Evolutionary conservation across 768 basidiomycete species (phyloP).

Genomic region (Vararia minispora): DNA sequence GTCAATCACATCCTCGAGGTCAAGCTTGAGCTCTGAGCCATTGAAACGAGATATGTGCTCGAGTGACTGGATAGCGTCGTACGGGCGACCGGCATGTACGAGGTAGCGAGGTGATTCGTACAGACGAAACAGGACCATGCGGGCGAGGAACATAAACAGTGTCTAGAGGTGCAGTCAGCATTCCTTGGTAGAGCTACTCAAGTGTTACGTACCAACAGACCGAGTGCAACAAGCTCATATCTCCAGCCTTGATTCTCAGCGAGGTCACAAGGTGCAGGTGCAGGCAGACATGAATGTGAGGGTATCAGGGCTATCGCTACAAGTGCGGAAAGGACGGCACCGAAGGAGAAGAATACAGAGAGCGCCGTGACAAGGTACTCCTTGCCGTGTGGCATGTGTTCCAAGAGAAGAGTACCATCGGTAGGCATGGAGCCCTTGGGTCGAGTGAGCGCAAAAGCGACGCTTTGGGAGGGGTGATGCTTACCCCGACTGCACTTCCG

Average conservation of each 20-base stretch:
- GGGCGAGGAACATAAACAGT: conserved; percentile 72
- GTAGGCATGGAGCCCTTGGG: conserved; percentile 89
- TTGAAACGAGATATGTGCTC: conserved; percentile 83
- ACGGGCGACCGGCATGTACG: conserved; percentile 75
- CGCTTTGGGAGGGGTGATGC: conserved; percentile 18
- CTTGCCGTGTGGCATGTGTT: conserved; percentile 88
- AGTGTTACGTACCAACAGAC: conserved; percentile 58
- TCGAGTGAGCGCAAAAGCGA: neutral
- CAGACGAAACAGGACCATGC: conserved; percentile 82
- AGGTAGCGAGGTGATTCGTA: conserved; percentile 94
- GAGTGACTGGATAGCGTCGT: conserved; percentile 76
- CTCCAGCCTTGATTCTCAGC: conserved; percentile 84
- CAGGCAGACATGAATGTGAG: conserved; percentile 48
- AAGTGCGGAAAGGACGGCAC: conserved; percentile 76
- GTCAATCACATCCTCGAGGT: conserved; percentile 60
- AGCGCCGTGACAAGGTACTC: conserved; percentile 87
- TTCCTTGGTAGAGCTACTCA: neutral
- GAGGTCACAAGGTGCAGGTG: conserved; percentile 47
- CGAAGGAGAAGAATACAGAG: conserved; percentile 93
- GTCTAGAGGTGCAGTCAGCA: conserved; percentile 40
- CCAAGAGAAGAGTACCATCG: conserved; percentile 84
- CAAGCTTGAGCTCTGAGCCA: conserved; percentile 56
- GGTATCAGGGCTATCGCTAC: conserved; percentile 78
- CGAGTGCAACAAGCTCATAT: conserved; percentile 66
- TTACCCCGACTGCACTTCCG: conserved; percentile 88